Conservation (phyloP, 306 rosid genomes). For the Biancaea sappan region DNA sequence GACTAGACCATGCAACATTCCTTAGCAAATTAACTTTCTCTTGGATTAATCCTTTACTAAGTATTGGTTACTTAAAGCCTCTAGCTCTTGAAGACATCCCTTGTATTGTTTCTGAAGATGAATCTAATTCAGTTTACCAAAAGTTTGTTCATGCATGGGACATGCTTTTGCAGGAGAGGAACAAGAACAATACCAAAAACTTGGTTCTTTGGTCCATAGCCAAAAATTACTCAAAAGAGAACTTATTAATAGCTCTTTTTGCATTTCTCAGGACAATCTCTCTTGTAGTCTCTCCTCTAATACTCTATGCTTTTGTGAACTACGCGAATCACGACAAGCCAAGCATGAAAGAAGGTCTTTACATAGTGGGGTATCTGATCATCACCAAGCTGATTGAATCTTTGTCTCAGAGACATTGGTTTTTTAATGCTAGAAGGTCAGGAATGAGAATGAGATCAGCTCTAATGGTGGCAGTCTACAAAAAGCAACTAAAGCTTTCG, state of each 20-base stretch:
- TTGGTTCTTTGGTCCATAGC: conserved; percentile 51
- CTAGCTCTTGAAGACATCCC: conserved; percentile 52
- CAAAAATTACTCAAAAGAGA: conserved; percentile 56
- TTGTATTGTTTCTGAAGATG: conserved; percentile 44
- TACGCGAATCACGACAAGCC: conserved; percentile 46
- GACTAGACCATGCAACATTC: no score
- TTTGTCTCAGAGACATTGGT: conserved; percentile 53
- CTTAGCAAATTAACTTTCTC: conserved; percentile 47
- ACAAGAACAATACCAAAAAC: conserved; percentile 39
- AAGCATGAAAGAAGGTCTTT: conserved; percentile 33
- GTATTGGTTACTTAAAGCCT: conserved; percentile 44
- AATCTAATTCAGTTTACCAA: conserved; percentile 45
- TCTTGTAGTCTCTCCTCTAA: conserved; percentile 48
- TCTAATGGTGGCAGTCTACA: conserved; percentile 56
- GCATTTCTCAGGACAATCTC: conserved; percentile 41
- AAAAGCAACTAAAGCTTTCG: conserved; percentile 56
- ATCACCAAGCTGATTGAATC: conserved; percentile 47
- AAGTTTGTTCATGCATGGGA: conserved; percentile 48
- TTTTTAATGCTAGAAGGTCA: conserved; percentile 48
- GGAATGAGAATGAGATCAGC: conserved; percentile 62
- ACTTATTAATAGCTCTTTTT: conserved; percentile 41
- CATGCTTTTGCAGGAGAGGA: conserved; percentile 35
- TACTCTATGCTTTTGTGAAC: conserved; percentile 64
- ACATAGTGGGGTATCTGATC: conserved; percentile 43
- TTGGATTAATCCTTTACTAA: conserved; percentile 57